These are phyloP conservation scores for Saccharomycopsis selenospora DNA, from an alignment of 805 yeast species.

Conservation along the genomic window DNA sequence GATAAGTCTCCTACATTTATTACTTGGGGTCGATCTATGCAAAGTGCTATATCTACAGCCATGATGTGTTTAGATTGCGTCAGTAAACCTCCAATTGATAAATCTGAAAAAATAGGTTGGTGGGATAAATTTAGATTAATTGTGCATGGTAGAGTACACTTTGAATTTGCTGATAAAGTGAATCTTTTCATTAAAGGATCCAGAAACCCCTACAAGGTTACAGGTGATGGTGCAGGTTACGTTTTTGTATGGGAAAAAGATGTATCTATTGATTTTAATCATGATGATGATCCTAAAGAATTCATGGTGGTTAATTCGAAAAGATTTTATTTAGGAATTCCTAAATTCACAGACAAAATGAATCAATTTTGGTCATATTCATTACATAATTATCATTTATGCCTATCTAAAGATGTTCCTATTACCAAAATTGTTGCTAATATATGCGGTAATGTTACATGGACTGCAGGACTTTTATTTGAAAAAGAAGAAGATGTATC, in stretches of 20 bases:
- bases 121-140: slow-evolving; percentile 62
- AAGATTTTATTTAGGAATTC: slow-evolving; percentile 50
- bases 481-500: slow-evolving; percentile 46
- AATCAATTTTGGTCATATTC: slow-evolving; percentile 5
- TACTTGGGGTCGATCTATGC: slow-evolving; percentile 59
- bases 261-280: slow-evolving; percentile 44
- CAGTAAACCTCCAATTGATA: slow-evolving; percentile 64
- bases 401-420: slow-evolving; percentile 14
- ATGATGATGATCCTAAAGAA: slow-evolving; percentile 40
- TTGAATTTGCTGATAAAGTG: slow-evolving; percentile 39
- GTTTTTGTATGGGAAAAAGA: slow-evolving; percentile 58
- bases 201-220: slow-evolving; percentile 47
- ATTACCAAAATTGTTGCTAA: slow-evolving; percentile 48
- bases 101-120: slow-evolving; percentile 55
- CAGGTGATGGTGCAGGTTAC: slow-evolving; percentile 55
- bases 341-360: slow-evolving; percentile 30
- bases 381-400: slow-evolving; percentile 1
- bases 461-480: slow-evolving; percentile 71
- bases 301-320: slow-evolving; percentile 48
- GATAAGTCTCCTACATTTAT: slow-evolving; percentile 44
- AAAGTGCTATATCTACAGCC: slow-evolving; percentile 51
- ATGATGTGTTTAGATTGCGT: slow-evolving; percentile 60
- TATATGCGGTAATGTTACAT: slow-evolving; percentile 59
- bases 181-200: slow-evolving; percentile 59
- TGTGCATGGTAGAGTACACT: slow-evolving; percentile 45